Percentiles rank a stretch among this genome's conserved stretches.
Evolutionary conservation across 768 basidiomycete genomes (phyloP).

Genomic region (Lepiota venenata): DNA sequence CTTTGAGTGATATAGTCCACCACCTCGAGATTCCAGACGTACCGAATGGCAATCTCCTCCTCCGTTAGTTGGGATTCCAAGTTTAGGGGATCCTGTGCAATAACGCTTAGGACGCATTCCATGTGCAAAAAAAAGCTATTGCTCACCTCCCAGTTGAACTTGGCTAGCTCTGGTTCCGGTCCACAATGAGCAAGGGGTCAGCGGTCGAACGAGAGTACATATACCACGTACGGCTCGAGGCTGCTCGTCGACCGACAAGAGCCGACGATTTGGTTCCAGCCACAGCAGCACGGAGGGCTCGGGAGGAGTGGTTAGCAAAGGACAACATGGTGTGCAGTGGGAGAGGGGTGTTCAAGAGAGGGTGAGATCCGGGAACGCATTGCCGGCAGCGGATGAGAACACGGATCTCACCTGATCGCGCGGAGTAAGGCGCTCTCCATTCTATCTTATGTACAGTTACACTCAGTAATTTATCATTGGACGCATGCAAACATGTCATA

Average conservation of each 20-base stretch:
- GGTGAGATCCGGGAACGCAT: conserved; percentile 9
- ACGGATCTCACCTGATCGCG: background rate
- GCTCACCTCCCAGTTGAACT: conserved; percentile 44
- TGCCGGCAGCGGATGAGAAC: conserved; percentile 4
- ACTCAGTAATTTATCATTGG: conserved; percentile 15
- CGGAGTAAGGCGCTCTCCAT: background rate
- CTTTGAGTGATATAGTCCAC: conserved; percentile 7
- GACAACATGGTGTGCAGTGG: conserved; percentile 4
- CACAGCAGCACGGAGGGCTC: conserved; percentile 4
- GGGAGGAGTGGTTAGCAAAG: conserved; percentile 4
- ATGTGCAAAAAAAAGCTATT: background rate
- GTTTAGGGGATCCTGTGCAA: conserved; percentile 73
- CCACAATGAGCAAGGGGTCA: background rate
- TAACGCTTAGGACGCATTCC: background rate
- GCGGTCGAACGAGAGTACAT: background rate
- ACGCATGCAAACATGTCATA: conserved; percentile 43
- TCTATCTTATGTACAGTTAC: background rate
- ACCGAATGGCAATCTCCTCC: conserved; percentile 90
- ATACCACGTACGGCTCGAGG: conserved; percentile 17
- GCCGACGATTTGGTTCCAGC: conserved; percentile 1
- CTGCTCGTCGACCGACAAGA: conserved; percentile 14
- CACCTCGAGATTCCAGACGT: conserved; percentile 13
- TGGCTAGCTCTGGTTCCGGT: conserved; percentile 28
- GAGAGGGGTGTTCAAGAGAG: background rate
- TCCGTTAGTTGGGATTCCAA: conserved; percentile 80